Percentiles rank a stretch among this genome's conserved stretches.
Evolutionary conservation across 2,329 filamentous ascomycete species (phyloP).

Genomic region (Raffaelea ambrosiae): DNA sequence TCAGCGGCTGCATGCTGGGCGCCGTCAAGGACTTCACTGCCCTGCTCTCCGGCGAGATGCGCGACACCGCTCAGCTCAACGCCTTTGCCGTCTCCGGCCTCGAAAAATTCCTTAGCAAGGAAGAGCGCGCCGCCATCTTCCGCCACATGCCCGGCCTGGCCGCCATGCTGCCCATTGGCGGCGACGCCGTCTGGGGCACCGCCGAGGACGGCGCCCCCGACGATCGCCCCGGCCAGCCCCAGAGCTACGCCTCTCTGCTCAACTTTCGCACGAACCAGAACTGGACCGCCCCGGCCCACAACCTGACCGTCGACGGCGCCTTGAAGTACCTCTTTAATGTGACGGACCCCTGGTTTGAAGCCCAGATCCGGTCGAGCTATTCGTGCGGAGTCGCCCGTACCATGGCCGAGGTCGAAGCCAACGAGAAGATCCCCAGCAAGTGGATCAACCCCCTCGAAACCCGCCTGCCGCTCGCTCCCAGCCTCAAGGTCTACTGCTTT

Average conservation of each 20-base stretch:
- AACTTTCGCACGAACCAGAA: constrained; percentile 68
- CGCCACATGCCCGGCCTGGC: constrained; percentile 94
- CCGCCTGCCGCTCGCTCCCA: constrained; percentile 75
- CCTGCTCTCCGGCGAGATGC: constrained; percentile 93
- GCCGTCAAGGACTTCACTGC: constrained; percentile 86
- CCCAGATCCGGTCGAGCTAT: constrained; percentile 66
- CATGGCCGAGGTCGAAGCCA: constrained; percentile 67
- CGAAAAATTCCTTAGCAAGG: constrained; percentile 86
- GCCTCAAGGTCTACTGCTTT: constrained; percentile 93
- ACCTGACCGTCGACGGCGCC: constrained; percentile 73
- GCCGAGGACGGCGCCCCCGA: constrained; percentile 72
- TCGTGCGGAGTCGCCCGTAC: constrained; percentile 85
- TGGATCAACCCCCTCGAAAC: constrained; percentile 96
- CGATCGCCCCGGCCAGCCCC: constrained; percentile 63
- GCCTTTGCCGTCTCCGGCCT: constrained; percentile 93
- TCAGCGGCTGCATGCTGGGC: constrained; percentile 95
- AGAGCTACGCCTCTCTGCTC: constrained; percentile 71
- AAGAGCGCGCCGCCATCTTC: constrained; percentile 89
- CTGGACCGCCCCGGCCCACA: constrained; percentile 55
- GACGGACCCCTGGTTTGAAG: constrained; percentile 77
- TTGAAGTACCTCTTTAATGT: constrained; percentile 70
- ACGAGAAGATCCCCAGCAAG: constrained; percentile 67
- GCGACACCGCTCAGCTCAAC: constrained; percentile 93
- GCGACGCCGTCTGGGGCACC: constrained; percentile 92
- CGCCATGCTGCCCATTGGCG: constrained; percentile 92